Evolutionary conservation across 495 filamentous ascomycete genomes (phyloP).

Genomic region (Penicillium taxi): DNA sequence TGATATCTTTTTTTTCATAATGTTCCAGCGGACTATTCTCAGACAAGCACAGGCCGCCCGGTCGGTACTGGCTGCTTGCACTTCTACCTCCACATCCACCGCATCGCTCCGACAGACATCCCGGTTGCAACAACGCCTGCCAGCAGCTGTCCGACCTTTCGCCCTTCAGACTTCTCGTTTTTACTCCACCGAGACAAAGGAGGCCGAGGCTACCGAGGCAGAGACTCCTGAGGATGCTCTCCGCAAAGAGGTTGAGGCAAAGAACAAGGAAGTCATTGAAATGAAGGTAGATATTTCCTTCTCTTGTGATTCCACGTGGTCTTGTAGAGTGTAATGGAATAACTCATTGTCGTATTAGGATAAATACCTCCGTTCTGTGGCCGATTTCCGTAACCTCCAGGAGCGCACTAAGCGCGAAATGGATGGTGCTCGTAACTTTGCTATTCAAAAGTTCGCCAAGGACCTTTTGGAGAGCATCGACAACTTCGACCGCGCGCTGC

Average conservation of each 20-base stretch:
- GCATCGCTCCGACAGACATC: conserved; percentile 32
- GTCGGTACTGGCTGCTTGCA: conserved; percentile 26
- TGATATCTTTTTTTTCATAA: conserved; percentile 19
- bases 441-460: conserved; percentile 87
- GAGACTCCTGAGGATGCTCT: conserved; percentile 40
- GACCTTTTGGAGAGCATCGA: conserved; percentile 92
- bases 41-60: conserved; percentile 38
- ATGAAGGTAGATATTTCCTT: conserved; percentile 59
- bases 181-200: conserved; percentile 40
- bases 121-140: conserved; percentile 31
- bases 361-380: conserved; percentile 83
- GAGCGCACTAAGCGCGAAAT: conserved; percentile 88
- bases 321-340: too few species aligned
- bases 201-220: conserved; percentile 25
- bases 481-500: conserved; percentile 89
- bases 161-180: conserved; percentile 25
- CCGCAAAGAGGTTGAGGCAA: conserved; percentile 67
- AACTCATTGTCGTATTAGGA: conserved; percentile 50
- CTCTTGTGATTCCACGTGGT: conserved; percentile 1
- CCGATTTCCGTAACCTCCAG: conserved; percentile 96
- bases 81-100: conserved; percentile 25
- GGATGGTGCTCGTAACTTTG: conserved; percentile 78
- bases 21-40: conserved; percentile 41
- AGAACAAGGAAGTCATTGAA: conserved; percentile 74
- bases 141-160: conserved; percentile 22